Conservation (phyloP, 1,284 basidiomycete genomes). For the Laetiporus sulphureus region DNA sequence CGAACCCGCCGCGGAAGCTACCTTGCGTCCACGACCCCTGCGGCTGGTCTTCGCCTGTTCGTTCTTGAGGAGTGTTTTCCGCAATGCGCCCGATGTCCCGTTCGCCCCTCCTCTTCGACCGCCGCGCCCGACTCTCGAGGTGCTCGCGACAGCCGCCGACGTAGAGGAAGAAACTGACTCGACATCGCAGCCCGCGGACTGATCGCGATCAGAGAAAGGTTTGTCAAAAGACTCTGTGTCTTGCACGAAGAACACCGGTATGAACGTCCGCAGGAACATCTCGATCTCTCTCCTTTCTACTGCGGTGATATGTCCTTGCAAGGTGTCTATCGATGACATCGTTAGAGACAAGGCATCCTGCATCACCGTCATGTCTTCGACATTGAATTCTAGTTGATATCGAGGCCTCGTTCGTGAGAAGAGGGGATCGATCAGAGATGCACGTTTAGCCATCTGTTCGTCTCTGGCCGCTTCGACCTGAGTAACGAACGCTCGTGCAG, state of each 20-base stretch:
- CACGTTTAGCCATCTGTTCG: conserved; percentile 79
- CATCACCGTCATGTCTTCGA: conserved; percentile 74
- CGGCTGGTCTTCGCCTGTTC: conserved; percentile 68
- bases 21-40: conserved; percentile 48
- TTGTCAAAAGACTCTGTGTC: conserved; percentile 68
- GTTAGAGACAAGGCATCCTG: conserved; percentile 89
- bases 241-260: conserved; percentile 68
- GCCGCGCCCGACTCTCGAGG: conserved; percentile 31
- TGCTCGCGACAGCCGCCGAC: too few species aligned
- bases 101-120: conserved; percentile 32
- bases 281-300: conserved; percentile 85
- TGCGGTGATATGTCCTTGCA: conserved; percentile 72
- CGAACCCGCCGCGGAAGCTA: conserved; percentile 32
- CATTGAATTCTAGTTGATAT: conserved; percentile 77
- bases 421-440: conserved; percentile 71
- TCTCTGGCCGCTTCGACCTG: conserved; percentile 89
- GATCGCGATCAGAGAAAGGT: conserved; percentile 46
- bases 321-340: conserved; percentile 88
- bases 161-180: conserved; percentile 40
- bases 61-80: conserved; percentile 71
- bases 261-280: conserved; percentile 74
- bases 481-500: conserved; percentile 76
- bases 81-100: conserved; percentile 53
- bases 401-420: conserved; percentile 63
- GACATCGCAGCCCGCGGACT: conserved; percentile 40